phyloP scores from a whole-genome alignment of 352 stramenopile species.

The Pythium aphanidermatum region DNA sequence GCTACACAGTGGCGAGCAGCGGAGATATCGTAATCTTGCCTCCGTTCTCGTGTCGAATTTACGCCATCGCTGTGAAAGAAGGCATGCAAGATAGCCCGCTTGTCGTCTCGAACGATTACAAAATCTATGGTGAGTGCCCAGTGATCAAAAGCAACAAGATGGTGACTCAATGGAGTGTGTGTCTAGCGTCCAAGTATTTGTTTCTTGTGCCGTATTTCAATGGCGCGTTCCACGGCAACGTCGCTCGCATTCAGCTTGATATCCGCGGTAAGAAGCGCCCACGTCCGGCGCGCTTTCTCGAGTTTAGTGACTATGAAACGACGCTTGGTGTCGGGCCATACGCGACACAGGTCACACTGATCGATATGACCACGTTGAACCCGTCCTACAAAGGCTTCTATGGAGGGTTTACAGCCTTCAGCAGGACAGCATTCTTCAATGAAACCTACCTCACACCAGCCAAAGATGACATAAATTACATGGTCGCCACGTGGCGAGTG shows the following conservation, averaged over 20 bases:
- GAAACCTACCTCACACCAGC: conserved; percentile 53
- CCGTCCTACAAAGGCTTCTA: conserved; percentile 47
- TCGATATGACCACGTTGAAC: conserved; percentile 51
- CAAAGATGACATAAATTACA: conserved; percentile 42
- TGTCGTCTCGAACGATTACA: conserved; percentile 41
- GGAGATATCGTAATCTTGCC: conserved; percentile 48
- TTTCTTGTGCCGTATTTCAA: conserved; percentile 75
- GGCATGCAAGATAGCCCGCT: conserved; percentile 48
- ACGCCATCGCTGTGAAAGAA: conserved; percentile 54
- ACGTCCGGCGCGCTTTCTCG: conserved; percentile 59
- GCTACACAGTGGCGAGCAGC: conserved; percentile 25
- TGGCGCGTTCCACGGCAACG: conserved; percentile 50
- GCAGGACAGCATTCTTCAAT: conserved; percentile 42
- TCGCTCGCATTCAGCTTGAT: conserved; percentile 62
- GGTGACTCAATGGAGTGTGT: no score
- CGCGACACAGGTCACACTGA: conserved; percentile 39
- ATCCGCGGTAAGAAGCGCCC: conserved; percentile 71
- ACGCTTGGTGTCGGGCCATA: conserved; percentile 62
- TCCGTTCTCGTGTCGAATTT: conserved; percentile 51
- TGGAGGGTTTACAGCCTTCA: conserved; percentile 56
- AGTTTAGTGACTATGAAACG: conserved; percentile 78
- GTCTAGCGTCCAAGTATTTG: conserved; percentile 58
- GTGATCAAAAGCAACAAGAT: no score
- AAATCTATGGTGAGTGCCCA: conserved; percentile 58
- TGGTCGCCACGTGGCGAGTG: conserved; percentile 32